Evolutionary conservation across 805 yeast species (phyloP).

Genomic region (Tetrapisispora namnaoensis): DNA sequence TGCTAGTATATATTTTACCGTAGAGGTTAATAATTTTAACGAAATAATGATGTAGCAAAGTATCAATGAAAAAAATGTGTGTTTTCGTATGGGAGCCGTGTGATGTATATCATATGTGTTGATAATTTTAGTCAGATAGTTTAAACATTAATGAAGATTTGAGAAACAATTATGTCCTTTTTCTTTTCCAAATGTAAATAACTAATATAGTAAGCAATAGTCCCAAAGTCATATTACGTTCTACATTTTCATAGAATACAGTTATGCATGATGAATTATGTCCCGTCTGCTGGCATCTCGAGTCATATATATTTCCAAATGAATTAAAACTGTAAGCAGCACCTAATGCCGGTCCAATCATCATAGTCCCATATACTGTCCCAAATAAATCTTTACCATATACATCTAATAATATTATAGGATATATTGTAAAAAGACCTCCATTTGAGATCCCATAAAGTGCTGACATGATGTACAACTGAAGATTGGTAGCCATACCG

Average conservation of each 20-base stretch:
- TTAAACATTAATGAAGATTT: too few relatives aligned
- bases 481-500: constrained; percentile 14
- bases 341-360: constrained; percentile 83
- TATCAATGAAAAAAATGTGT: too few relatives aligned
- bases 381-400: constrained; percentile 90
- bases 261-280: constrained; percentile 6
- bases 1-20: too few relatives aligned
- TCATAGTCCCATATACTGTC: constrained; percentile 84
- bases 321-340: constrained; percentile 56
- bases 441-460: constrained; percentile 70
- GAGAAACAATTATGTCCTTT: too few relatives aligned
- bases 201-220: not conserved
- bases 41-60: too few relatives aligned
- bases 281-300: constrained; percentile 13
- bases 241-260: constrained; percentile 6
- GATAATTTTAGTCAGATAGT: too few relatives aligned
- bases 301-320: constrained; percentile 58
- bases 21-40: too few relatives aligned
- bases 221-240: not conserved
- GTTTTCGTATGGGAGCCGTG: too few relatives aligned
- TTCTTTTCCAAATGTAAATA: too few relatives aligned
- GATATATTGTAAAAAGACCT: constrained; percentile 74
- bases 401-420: constrained; percentile 69
- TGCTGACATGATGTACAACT: constrained; percentile 28
- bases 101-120: too few relatives aligned